Conservation (phyloP, 768 basidiomycete species). For the Kwoniella dejecticola region DNA sequence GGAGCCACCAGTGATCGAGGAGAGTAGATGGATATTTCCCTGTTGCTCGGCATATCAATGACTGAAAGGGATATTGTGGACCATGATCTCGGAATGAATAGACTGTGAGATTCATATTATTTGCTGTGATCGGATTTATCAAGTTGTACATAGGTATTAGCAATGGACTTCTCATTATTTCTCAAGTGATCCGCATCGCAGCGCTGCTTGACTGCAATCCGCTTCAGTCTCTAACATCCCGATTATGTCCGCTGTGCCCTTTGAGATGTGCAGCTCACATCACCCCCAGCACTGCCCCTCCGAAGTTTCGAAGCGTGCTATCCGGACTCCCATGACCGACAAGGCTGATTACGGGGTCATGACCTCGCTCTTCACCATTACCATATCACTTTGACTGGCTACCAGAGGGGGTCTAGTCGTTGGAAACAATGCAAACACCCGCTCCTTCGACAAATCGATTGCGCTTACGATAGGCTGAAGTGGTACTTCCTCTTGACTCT, state of each 20-base stretch:
- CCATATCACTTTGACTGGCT: background rate
- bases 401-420: background rate
- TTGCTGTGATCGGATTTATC: background rate
- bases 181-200: too few species aligned
- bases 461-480: too few species aligned
- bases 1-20: constrained; percentile 30
- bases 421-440: background rate
- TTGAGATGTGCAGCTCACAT: too few species aligned
- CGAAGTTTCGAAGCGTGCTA: background rate
- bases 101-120: background rate
- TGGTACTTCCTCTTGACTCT: background rate
- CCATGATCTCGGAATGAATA: background rate
- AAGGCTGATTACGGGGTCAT: background rate
- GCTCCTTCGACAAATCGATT: too few species aligned
- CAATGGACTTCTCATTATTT: too few species aligned
- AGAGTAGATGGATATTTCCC: background rate
- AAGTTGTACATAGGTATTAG: constrained; percentile 6
- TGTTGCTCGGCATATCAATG: background rate
- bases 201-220: too few species aligned
- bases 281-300: too few species aligned
- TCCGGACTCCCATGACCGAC: too few species aligned
- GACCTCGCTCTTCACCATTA: constrained; percentile 12
- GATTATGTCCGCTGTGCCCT: too few species aligned
- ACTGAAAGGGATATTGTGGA: constrained; percentile 5
- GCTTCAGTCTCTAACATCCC: too few species aligned